Evolutionary conservation across 176 grass and related monocot species (phyloP).

Genomic region (Rhynchospora tenuis): DNA sequence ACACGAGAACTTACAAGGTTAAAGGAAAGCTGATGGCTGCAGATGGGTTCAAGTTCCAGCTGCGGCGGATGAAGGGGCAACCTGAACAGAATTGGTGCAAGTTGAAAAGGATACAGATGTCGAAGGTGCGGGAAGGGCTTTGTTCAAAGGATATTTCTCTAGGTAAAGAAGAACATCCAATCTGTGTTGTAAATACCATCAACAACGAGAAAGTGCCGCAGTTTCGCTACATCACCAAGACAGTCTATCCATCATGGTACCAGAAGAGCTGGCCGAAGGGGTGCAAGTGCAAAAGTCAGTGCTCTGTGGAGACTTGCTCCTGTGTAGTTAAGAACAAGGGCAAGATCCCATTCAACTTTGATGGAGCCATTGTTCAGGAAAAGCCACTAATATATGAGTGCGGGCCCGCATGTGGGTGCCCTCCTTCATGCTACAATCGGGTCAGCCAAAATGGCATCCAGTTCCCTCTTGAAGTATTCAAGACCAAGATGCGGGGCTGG

Average conservation of each 20-base stretch:
- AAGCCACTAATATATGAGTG: slow-evolving; percentile 56
- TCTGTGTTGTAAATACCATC: slow-evolving; percentile 50
- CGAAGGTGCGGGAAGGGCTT: neutral
- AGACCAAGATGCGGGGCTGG: slow-evolving; percentile 45
- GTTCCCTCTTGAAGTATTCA: slow-evolving; percentile 47
- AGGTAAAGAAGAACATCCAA: slow-evolving; percentile 49
- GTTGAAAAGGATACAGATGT: neutral
- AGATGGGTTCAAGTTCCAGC: slow-evolving; percentile 55
- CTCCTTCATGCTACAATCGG: slow-evolving; percentile 40
- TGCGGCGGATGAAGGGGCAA: slow-evolving; percentile 53
- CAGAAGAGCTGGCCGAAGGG: slow-evolving; percentile 27
- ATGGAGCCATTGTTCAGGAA: slow-evolving; percentile 32
- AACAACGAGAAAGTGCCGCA: slow-evolving; percentile 23
- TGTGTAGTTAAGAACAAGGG: slow-evolving; percentile 54
- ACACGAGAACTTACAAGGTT: slow-evolving; percentile 8
- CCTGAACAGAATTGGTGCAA: slow-evolving; percentile 20
- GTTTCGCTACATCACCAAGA: slow-evolving; percentile 42
- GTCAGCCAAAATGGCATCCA: slow-evolving; percentile 44
- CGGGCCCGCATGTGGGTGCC: slow-evolving; percentile 44
- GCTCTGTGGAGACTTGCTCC: slow-evolving; percentile 41
- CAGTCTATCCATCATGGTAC: slow-evolving; percentile 33
- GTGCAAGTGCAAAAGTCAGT: slow-evolving; percentile 52
- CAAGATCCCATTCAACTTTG: slow-evolving; percentile 27
- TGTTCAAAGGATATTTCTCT: slow-evolving; percentile 40
- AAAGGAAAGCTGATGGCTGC: slow-evolving; percentile 40